Evolutionary conservation across 768 basidiomycete species (phyloP), one percentile per base, ranked within the genome.

Genomic region (Kwoniella dendrophila): DNA sequence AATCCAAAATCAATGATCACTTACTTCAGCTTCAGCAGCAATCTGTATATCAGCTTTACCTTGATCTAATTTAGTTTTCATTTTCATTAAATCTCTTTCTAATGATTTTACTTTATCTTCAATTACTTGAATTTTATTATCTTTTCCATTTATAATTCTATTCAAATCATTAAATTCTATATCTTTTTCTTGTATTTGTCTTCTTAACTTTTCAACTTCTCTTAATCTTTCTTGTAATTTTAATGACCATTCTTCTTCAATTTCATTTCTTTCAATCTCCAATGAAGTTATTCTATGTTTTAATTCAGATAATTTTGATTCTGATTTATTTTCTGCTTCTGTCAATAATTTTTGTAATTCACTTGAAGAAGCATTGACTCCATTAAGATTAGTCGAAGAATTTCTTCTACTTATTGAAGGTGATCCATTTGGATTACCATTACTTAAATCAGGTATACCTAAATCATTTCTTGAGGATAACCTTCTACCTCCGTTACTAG

Each of bases 171-270:
- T 84, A 57, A 84, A 81, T 71, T 89, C 86, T 45, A 84, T 82
- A 26, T 82, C 84, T 72, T 83, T 86, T 51, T 85, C 83, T 29
- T 84, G 86, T 38, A 92, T 73, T 41, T 83, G 72, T 40, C 80
- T 81, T 72, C 87, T 86, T 63, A 93, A 72, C 51, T 86, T 84
- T 59, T 96, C 92, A 20, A 87, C 80, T 75, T 95, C 93, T 65
- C 83, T 84, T 24, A 84, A 82, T 74, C 91, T 89, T 71, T 90
- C 88, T 26, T 84, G 84, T 32, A 97, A 81, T 74, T 92, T 93
- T 59, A 83, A 83, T 73, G 88, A 89, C 90, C 93, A 95, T 64
- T 90, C 88, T 26, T 89, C 88, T 71, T 98, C 95, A 30, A 85
- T 84, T 51, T 95, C 93, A 55, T 84, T 87, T 38, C 92, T 84